Percentiles rank a stretch among this genome's conserved stretches.
Evolutionary conservation across 176 grass and related monocot genomes (phyloP).

Genomic region (Panicum miliaceum): DNA sequence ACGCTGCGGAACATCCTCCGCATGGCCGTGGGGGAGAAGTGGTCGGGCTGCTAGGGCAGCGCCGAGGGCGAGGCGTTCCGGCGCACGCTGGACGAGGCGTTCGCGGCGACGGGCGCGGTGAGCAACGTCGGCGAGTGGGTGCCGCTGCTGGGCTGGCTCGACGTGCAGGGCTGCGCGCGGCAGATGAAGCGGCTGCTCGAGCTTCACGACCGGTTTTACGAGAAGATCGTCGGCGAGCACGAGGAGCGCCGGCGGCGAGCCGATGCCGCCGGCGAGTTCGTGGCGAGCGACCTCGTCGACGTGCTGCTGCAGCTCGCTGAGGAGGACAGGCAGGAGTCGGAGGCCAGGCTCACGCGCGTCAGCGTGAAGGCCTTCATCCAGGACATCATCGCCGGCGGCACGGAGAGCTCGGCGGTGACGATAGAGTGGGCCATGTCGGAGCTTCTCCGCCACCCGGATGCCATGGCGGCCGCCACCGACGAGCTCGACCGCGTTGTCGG

Average conservation of each 20-base stretch:
- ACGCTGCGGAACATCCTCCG: conserved; percentile 58
- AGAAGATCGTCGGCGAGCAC: conserved; percentile 56
- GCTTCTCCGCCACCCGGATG: conserved; percentile 47
- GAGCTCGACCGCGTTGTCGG: conserved; percentile 66
- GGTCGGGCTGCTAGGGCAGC: conserved; percentile 39
- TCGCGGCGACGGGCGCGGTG: conserved; percentile 51
- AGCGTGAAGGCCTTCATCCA: conserved; percentile 58
- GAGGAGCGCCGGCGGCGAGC: conserved; percentile 18
- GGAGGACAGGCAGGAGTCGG: neutral
- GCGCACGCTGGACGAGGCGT: conserved; percentile 59
- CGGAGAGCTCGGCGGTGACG: conserved; percentile 64
- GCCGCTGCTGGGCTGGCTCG: conserved; percentile 53
- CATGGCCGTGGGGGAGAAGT: conserved; percentile 64
- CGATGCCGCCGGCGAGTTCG: neutral
- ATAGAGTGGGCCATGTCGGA: conserved; percentile 71
- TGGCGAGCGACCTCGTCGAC: conserved; percentile 52
- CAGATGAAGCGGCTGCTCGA: conserved; percentile 52
- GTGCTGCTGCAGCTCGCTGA: conserved; percentile 54
- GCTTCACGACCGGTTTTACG: conserved; percentile 56
- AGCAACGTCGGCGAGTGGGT: conserved; percentile 68
- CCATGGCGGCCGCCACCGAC: conserved; percentile 34
- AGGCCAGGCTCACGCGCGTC: conserved; percentile 60
- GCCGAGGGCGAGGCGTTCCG: conserved; percentile 53
- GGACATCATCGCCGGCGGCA: conserved; percentile 63
- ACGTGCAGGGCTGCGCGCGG: conserved; percentile 45